Evolutionary conservation across 208 protist species (phyloP).

Genomic region (Trypanosoma melophagium): DNA sequence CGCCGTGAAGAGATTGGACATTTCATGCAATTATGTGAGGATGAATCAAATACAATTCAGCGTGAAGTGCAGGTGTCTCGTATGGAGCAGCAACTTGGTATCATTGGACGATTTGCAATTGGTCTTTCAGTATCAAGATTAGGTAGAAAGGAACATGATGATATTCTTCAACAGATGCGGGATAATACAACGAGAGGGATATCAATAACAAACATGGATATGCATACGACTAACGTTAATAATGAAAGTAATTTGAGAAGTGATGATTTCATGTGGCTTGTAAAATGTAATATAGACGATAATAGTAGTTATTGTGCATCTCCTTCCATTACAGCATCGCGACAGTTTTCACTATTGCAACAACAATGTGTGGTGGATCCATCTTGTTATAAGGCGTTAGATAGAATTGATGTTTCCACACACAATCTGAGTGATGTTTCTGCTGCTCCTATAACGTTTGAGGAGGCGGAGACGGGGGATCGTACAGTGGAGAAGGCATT

Average conservation of each 20-base stretch:
- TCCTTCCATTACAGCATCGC: background rate
- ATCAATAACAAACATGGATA: background rate
- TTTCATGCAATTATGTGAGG: background rate
- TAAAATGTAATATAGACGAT: background rate
- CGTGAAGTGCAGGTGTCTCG: background rate
- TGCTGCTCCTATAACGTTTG: background rate
- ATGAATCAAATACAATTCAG: background rate
- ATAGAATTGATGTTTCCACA: too few relatives aligned
- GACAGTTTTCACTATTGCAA: background rate
- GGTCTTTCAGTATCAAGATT: conserved; percentile 13
- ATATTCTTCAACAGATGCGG: conserved; percentile 13
- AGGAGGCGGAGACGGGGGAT: background rate
- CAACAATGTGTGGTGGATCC: conserved; percentile 12
- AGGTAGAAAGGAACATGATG: conserved; percentile 13
- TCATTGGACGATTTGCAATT: conserved; percentile 25
- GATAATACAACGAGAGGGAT: background rate
- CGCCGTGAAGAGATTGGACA: background rate
- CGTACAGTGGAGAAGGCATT: background rate
- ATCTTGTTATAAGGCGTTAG: conserved; percentile 11
- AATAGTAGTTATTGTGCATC: background rate
- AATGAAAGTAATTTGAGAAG: background rate
- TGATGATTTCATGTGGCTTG: conserved; percentile 19
- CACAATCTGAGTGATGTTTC: too few relatives aligned
- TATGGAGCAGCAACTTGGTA: conserved; percentile 20
- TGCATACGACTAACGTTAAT: background rate